phyloP scores from a whole-genome alignment of 1,284 basidiomycete genomes.

The Irpex sp. region DNA sequence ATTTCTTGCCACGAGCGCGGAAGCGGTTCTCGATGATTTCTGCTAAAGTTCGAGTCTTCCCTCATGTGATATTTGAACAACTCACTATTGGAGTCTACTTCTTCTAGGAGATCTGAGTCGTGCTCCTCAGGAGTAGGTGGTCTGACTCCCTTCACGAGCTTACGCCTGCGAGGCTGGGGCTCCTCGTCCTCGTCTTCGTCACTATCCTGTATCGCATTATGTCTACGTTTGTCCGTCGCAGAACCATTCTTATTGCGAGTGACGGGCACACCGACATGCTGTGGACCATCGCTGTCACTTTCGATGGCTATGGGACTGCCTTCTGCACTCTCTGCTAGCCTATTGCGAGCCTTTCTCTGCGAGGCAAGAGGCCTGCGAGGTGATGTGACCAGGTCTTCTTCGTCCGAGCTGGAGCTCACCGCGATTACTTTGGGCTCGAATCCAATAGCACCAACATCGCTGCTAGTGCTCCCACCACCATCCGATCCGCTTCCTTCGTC shows the following conservation, averaged over 20 bases:
- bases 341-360: constrained; percentile 25
- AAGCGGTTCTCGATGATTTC: constrained; percentile 63
- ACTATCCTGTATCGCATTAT: constrained; percentile 13
- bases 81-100: constrained; percentile 57
- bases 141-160: constrained; percentile 45
- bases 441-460: constrained; percentile 46
- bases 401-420: constrained; percentile 16
- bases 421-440: constrained; percentile 37
- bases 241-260: constrained; percentile 21
- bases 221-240: constrained; percentile 13
- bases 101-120: constrained; percentile 42
- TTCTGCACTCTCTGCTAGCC: constrained; percentile 19
- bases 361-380: constrained; percentile 30
- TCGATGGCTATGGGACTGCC: constrained; percentile 1
- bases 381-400: constrained; percentile 32
- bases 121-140: constrained; percentile 44
- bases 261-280: constrained; percentile 14
- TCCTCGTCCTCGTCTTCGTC: constrained; percentile 22
- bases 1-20: constrained; percentile 56
- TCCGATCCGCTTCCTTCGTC: background rate
- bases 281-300: constrained; percentile 15
- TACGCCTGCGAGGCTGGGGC: constrained; percentile 33
- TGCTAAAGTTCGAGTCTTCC: constrained; percentile 24
- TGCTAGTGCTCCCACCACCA: constrained; percentile 23
- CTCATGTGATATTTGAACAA: constrained; percentile 3